Evolutionary conservation across 106 monocot species (phyloP).

Genomic region (Dactylorhiza incarnata): DNA sequence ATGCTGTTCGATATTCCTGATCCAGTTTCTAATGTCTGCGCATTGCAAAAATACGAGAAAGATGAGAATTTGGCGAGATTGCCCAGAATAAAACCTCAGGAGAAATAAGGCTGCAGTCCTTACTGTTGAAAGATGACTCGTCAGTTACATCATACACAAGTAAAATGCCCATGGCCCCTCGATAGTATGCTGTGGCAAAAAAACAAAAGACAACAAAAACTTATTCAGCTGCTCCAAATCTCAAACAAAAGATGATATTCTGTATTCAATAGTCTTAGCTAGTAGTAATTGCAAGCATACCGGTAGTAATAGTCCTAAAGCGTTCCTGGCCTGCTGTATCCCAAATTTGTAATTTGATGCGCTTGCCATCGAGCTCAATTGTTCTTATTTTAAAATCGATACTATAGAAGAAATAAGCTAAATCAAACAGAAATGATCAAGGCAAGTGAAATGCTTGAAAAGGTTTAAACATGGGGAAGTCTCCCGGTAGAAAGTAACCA

Average conservation of each 20-base stretch:
- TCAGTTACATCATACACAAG: constrained; percentile 99
- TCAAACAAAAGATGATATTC: neutral
- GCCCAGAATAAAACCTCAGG: neutral
- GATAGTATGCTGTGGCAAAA: constrained; percentile 66
- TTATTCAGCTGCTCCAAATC: neutral
- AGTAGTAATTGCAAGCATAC: neutral
- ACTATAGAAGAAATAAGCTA: constrained; percentile 6
- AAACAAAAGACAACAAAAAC: neutral
- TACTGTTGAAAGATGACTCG: constrained; percentile 98
- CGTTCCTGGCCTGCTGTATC: constrained; percentile 32
- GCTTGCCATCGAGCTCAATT: constrained; percentile 25
- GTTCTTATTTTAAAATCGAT: constrained; percentile 33
- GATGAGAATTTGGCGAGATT: neutral
- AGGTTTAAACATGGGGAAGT: neutral
- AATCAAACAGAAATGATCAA: constrained; percentile 3
- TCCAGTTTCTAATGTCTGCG: constrained; percentile 98
- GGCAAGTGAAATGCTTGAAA: neutral
- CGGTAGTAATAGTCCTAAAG: constrained; percentile 20
- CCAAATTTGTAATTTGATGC: constrained; percentile 28
- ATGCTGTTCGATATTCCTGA: constrained; percentile 94
- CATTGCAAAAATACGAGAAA: neutral
- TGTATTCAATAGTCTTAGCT: neutral
- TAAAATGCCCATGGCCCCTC: constrained; percentile 98
- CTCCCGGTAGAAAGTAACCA: neutral
- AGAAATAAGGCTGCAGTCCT: constrained; percentile 4